Evolutionary conservation across 2,329 filamentous ascomycete genomes (phyloP), one percentile per base, ranked within the genome.

Genomic region (Colletotrichum sp.): DNA sequence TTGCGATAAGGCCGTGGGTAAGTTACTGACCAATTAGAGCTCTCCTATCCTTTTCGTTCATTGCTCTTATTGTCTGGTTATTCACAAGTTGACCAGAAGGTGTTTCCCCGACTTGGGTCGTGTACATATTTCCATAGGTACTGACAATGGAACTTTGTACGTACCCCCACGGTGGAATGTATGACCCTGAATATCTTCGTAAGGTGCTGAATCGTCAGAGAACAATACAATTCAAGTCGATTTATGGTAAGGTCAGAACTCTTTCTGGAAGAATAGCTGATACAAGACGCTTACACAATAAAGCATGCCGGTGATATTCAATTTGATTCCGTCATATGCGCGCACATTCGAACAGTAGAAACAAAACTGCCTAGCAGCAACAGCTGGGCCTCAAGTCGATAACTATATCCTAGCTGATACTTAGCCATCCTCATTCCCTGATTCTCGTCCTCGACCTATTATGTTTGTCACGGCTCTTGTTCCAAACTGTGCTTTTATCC

Each of bases 351-450:
- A 43, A 43, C 1, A 43, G 16, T 9, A 43, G 4, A 18, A 43
- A 43, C 36, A 43, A 43, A 43, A 2, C 36, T 18, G 36, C 4
- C 36, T 43, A 43, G 1, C 36, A 43, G 4, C 1, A 8, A 18
- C 1, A 18, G 2, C 8, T 43, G 36, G 7, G 4, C 36, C 36
- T 43, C 36, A 18, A 38, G 36, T 18, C 16, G 7, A 43, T 1
- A 10, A 5, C 0, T 43, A 5, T 10, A 1, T 18, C 0, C 3
- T 10, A 18, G 2, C 36, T 5, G 16, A 43, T 43, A 18, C 36
- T 5, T 5, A 43, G 3, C 36, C 1, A 43, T 18, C 7, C 36
- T 9, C 36, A 43, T 0, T 43, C 4, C 16, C 36, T 10, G 1
- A 43, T 9, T 18, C 16, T 2, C 16, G 36, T 43, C 36, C 36